Evolutionary conservation across 2,329 filamentous ascomycete species (phyloP).

Genomic region (Microcyclospora tardicrescens): DNA sequence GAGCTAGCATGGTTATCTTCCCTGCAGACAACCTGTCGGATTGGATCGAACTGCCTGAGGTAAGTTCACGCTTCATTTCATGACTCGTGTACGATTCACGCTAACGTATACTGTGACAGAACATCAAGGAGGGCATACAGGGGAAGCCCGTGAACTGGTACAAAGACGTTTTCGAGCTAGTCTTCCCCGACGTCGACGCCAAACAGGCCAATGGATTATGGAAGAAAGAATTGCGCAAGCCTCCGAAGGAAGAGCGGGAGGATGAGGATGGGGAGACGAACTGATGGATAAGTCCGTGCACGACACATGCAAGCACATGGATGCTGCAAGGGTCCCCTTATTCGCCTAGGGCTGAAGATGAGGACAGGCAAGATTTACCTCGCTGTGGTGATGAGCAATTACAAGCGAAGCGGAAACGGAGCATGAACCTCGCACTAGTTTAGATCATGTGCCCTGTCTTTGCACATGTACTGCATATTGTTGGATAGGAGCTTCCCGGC

Average conservation of each 20-base stretch:
- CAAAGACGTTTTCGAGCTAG: conserved; percentile 76
- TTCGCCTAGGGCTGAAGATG: no score
- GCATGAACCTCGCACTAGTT: no score
- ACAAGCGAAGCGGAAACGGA: no score
- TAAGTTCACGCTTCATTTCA: conserved; percentile 39
- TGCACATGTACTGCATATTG: no score
- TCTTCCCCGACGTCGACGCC: conserved; percentile 71
- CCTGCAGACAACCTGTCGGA: conserved; percentile 90
- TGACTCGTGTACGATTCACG: not conserved
- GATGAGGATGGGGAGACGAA: conserved; percentile 14
- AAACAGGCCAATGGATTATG: conserved; percentile 59
- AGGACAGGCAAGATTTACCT: no score
- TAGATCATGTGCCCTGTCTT: no score
- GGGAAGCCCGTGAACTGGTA: conserved; percentile 91
- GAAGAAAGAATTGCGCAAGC: conserved; percentile 49
- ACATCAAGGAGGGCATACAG: conserved; percentile 93
- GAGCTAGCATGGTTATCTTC: conserved; percentile 88
- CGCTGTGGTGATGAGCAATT: no score
- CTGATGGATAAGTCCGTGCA: no score
- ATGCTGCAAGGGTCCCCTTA: no score
- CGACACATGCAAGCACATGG: no score
- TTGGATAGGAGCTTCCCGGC: no score
- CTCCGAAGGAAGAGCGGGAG: conserved; percentile 38
- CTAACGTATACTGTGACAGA: conserved; percentile 41
- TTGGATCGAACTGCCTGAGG: conserved; percentile 93